Percentiles rank a stretch among this genome's conserved stretches.
These are phyloP conservation scores for Lasiodiplodia theobromae DNA, from an alignment of 2,329 filamentous ascomycete species.

Conservation along the genomic window DNA sequence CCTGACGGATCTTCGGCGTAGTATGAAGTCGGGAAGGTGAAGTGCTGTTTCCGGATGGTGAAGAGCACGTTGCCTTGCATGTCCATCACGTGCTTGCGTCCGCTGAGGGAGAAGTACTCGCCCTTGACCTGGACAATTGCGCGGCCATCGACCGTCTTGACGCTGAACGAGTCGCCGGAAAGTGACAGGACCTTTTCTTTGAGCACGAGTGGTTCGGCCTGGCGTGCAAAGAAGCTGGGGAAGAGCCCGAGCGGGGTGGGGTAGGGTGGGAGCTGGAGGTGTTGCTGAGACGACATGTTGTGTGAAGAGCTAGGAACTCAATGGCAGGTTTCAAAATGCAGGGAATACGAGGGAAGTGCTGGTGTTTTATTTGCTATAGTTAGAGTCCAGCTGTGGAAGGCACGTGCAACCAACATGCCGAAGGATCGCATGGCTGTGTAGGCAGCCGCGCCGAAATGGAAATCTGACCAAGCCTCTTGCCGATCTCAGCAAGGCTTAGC, in stretches of 20 bases:
- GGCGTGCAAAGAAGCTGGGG: slow-evolving; percentile 38
- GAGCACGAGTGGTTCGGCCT: slow-evolving; percentile 59
- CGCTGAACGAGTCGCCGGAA: slow-evolving; percentile 69
- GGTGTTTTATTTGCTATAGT: background rate
- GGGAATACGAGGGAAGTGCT: background rate
- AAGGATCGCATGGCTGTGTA: slow-evolving; percentile 21
- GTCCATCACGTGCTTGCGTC: slow-evolving; percentile 65
- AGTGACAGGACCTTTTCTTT: slow-evolving; percentile 69
- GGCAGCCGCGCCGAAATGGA: background rate
- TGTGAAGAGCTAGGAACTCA: background rate
- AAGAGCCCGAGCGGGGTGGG: slow-evolving; percentile 37
- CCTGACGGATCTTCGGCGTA: slow-evolving; percentile 56
- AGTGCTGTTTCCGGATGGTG: slow-evolving; percentile 62
- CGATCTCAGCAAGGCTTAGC: slow-evolving; percentile 11
- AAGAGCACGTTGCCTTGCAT: slow-evolving; percentile 63
- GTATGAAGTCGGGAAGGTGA: slow-evolving; percentile 60
- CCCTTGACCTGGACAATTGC: slow-evolving; percentile 65
- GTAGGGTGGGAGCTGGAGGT: slow-evolving; percentile 9
- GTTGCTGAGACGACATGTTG: slow-evolving; percentile 2
- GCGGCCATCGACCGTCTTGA: slow-evolving; percentile 62
- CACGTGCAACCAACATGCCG: slow-evolving; percentile 5
- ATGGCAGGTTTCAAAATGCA: no score
- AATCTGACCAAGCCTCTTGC: background rate
- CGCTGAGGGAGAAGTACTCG: slow-evolving; percentile 60
- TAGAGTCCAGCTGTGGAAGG: background rate